Base-by-base conservation (phyloP, 805 yeast genomes). In the Lipomyces sp. region DNA sequence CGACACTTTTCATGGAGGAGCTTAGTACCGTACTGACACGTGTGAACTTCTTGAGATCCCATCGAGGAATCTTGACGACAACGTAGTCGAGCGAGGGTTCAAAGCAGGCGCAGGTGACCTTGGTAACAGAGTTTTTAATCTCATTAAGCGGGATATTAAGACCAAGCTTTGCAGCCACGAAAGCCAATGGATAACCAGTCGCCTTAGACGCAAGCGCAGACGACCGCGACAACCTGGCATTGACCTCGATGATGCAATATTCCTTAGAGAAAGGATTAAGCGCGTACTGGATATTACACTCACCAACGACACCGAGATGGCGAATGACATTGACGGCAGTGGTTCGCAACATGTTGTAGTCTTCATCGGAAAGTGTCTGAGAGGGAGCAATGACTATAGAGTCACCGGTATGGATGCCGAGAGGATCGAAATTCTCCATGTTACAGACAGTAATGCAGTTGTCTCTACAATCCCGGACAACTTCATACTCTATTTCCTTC, bases 161-260 rank as follows among this genome's bases (percentile, higher is more conserved):
- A 80, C 97, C 99, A 71, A 94, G 83, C 80, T 94, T 94, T 71
- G 98, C 98, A 72, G 99, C 99, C 63, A 97, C 95, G 79, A 92
- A 94, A 61, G 99, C 99, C 73, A 94, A 85, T 75, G 99, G 99
- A 77, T 94, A 94, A 74, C 98, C 99, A 57, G 99, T 94, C 50
- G 99, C 99, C 83, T 94, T 94, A 32, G 98, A 94, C 58, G 99
- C 99, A 75, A 94, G 85, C 64, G 99, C 99, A n/a, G 98, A 95
- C 58, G 99, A 94, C 80, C 99, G 88, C 39, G 98, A 93, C 74
- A 94, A 84, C 83, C 99, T 90, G 60, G 99, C 99, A 78, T 94
- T 94, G 72, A 94, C 99, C 83, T 94, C 99, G 79, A 94, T 94
- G 73, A 94, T 92, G 81, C 99, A 90, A 82, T 94, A 94, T 76